Base-by-base conservation (phyloP, 176 grass and related monocot genomes). In the maize (Zea mays) region DNA sequence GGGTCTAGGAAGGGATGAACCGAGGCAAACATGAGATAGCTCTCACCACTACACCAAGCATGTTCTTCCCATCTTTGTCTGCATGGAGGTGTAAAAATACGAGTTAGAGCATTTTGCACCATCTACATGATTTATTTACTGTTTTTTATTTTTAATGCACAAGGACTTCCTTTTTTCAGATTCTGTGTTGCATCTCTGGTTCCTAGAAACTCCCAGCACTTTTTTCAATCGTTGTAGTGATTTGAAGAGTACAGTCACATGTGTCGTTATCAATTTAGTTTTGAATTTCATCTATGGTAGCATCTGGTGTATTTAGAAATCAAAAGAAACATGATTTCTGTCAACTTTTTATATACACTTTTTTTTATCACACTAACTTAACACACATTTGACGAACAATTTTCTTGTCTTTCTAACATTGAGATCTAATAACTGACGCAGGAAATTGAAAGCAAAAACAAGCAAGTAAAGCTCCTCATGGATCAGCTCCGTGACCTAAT, bases 371-470 rank as follows among this genome's bases (percentile, higher is more conserved):
- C 45, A 65, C 37, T 11, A 55, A 62, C 13, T 15, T 45, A 21
- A 34, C n/a, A 73, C 59, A n/a, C 17, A 52, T 45, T 81, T 72
- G 10, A 57, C 11, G 50, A 35, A 0, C 50, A 33, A 8, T 44
- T 39, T 7, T 33, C 33, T 72, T 27, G 27, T 27, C 27, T 27
- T 27, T 76, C 78, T 86, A 80, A 81, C 43, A 62, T 38, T 72
- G 34, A 1, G 47, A 65, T 83, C 69, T 83, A 51, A 55, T 88
- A n/a, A n/a, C n/a, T n/a, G n/a, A n/a, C n/a, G 83, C 87, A 99
- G 96, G 92, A 99, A 81, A 91, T 93, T 75, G 90, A 92, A 90
- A 86, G 40, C 12, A 99, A 95, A 83, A 99, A 95, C 73, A 89
- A 89, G 67, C 81, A 85, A 17, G 48, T 95, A 38, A 99, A 95